Base-by-base conservation (phyloP, 225 moss, liverwort and hornwort species). In the Takakia lepidozioides region DNA sequence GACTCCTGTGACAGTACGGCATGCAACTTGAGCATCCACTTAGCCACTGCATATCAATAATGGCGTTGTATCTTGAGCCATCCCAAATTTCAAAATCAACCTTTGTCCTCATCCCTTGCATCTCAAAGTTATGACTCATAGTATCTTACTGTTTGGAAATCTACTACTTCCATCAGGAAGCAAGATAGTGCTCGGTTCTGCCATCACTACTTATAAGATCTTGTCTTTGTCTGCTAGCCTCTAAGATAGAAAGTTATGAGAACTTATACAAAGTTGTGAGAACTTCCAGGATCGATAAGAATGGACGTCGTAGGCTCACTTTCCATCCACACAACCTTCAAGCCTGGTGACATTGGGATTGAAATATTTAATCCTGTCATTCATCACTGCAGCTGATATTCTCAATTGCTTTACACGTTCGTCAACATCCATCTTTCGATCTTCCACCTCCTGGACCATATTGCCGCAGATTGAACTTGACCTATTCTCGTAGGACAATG, bases 181-280 rank as follows among this genome's bases (percentile, higher is more conserved):
- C 46, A 38, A 45, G 15, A 47, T 8, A 44, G n/a, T n/a, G n/a
- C n/a, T n/a, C n/a, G n/a, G n/a, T n/a, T n/a, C n/a, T n/a, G n/a
- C n/a, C n/a, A n/a, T 43, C 29, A 26, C 46, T 44, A 46, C 44
- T 8, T 35, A 29, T 57, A 19, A 57, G 44, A 46, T 54, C 54
- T 26, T 41, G 41, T 41, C 39, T 54, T 54, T n/a, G 0, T 41
- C 25, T 39, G 8, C 40, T 26, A 54, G 41, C 10, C 25, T 25
- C 23, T 8, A 25, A 25, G 39, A 41, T 17, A 54, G 39, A n/a
- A n/a, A n/a, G n/a, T n/a, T n/a, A n/a, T n/a, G n/a, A n/a, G n/a
- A n/a, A n/a, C n/a, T n/a, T n/a, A n/a, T n/a, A n/a, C n/a, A 38
- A 54, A 25, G 28, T 54, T 41, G 41, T 54, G 53, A 53, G 2